phyloP scores from a whole-genome alignment of 306 rosid species.

The Ammopiptanthus mongolicus region DNA sequence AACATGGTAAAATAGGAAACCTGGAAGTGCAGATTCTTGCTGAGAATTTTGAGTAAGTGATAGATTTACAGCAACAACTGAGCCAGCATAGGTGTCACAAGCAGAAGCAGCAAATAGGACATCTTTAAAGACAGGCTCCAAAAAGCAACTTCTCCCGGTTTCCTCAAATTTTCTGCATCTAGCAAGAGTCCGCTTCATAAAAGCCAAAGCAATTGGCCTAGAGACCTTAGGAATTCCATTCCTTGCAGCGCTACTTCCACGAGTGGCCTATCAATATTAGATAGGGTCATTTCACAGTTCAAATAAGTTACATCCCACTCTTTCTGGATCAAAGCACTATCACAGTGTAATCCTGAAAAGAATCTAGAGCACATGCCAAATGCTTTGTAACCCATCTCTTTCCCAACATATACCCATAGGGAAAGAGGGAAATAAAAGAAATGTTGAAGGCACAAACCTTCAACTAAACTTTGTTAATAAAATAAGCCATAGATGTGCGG shows the following conservation, averaged over 20 bases:
- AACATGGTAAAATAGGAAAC: constrained; percentile 26
- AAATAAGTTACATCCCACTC: background rate
- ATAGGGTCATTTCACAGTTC: constrained; percentile 15
- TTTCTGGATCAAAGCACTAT: background rate
- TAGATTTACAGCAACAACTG: constrained; percentile 26
- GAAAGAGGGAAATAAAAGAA: background rate
- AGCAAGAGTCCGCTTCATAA: constrained; percentile 74
- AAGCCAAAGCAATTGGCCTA: constrained; percentile 61
- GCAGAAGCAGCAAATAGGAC: constrained; percentile 44
- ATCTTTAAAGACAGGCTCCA: constrained; percentile 58
- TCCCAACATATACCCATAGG: background rate
- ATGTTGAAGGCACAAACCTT: background rate
- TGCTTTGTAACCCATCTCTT: background rate
- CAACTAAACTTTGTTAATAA: background rate
- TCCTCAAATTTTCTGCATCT: constrained; percentile 67
- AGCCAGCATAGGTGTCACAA: constrained; percentile 28
- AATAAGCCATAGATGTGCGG: background rate
- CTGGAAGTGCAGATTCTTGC: constrained; percentile 36
- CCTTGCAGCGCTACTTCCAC: constrained; percentile 68
- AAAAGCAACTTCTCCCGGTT: constrained; percentile 64
- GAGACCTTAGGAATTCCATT: constrained; percentile 65
- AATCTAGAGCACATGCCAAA: constrained; percentile 2
- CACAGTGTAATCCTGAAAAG: constrained; percentile 6
- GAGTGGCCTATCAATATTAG: constrained; percentile 69
- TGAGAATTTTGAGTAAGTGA: constrained; percentile 25